Evolutionary conservation across 78 protist species (phyloP), one percentile per base, ranked within the genome.

Genomic region (Dictyostelium capitatum): DNA sequence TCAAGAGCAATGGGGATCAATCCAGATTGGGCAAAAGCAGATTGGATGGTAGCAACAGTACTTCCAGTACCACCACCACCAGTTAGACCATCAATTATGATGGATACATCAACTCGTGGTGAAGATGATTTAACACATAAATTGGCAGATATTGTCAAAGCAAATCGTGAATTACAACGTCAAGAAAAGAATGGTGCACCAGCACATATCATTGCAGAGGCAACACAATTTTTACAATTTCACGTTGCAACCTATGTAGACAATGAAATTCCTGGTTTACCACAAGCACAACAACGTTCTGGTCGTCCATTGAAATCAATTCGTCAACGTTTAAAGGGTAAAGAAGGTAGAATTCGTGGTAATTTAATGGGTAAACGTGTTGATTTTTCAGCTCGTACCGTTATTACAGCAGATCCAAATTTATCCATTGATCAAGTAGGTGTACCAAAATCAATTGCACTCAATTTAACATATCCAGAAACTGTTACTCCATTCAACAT

Each of bases 321-420:
- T 50, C 37, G 97, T 30, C 98, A 99, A 89, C 96, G 99, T 20
- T 79, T 99, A 72, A 98, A 99, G 95, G 99, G 99, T 23, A 99
- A 99, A 94, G 99, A 98, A 70, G 99, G 99, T 41, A 95, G 99
- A 20, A 90, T 99, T 43, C 97, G 99, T 15, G 99, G 98, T 46
- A 98, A 99, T 91, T 96, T 99, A 46, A 99, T 99, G 99, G 99
- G 99, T 41, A 99, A 99, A 92, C 99, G 99, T 53, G 99, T 98
- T 20, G 99, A 99, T 81, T 99, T 98, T 89, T 92, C 98, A 4
- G 99, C 99, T 14, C 98, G 99, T 20, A 99, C 99, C 0, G 99
- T 99, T 94, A 99, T 99, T 96, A 98, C 99, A 10, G 97, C 98
- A 79, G 99, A 99, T 89, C 99, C 99, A 6, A 97, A 96, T 79